These are phyloP conservation scores for Debaryomycetaceae sp. DNA, from an alignment of 1,139 yeast species.

Conservation along the genomic window DNA sequence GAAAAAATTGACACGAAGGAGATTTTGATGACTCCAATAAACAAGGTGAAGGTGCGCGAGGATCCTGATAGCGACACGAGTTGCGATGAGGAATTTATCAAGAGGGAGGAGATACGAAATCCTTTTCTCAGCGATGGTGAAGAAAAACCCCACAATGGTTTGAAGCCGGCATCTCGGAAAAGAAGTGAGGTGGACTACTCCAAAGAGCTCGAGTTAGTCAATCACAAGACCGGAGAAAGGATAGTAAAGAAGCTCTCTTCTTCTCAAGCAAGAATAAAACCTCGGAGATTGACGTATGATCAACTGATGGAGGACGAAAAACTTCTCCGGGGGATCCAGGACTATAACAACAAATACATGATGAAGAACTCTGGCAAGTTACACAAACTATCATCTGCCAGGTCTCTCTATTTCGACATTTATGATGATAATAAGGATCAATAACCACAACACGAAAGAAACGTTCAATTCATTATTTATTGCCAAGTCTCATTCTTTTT, in stretches of 20 bases:
- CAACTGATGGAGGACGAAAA: not conserved
- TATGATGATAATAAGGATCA: constrained; percentile 10
- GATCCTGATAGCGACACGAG: not conserved
- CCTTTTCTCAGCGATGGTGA: not conserved
- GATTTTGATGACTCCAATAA: not conserved
- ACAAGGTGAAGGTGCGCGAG: not conserved
- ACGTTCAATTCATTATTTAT: not conserved
- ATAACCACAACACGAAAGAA: not conserved
- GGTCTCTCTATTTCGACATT: constrained; percentile 13
- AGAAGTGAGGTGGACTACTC: constrained; percentile 18
- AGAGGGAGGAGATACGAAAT: not conserved
- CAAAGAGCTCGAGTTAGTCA: constrained; percentile 22
- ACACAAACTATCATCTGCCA: not conserved
- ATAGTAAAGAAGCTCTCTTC: constrained; percentile 17
- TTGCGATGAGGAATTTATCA: not conserved
- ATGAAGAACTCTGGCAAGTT: not conserved
- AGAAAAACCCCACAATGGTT: not conserved
- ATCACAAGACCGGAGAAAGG: constrained; percentile 26
- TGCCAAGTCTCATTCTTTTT: too few species aligned
- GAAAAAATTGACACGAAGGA: not conserved
- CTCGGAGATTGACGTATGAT: constrained; percentile 22
- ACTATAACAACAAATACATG: not conserved
- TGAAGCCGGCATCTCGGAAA: not conserved
- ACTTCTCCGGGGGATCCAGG: not conserved
- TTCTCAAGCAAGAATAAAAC: constrained; percentile 21